A percentile compares a stretch with the other conserved stretches of the same genome.
phyloP scores from a whole-genome alignment of 352 stramenopile genomes.

The Thalassiosira mediterranea region DNA sequence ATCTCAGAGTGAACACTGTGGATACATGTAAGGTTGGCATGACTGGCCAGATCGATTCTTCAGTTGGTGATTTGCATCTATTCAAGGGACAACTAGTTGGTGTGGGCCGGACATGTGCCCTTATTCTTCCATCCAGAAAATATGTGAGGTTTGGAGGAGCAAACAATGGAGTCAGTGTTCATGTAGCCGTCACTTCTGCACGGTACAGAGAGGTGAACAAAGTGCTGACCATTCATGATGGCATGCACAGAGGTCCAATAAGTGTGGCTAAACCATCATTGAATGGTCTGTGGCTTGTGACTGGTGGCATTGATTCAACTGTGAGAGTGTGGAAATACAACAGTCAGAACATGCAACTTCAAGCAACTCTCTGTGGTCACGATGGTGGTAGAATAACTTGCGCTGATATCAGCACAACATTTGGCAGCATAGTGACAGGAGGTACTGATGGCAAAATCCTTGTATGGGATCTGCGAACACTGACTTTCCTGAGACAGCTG shows the following conservation, averaged over 20 bases:
- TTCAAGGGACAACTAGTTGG: conserved; percentile 80
- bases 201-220: conserved; percentile 81
- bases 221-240: conserved; percentile 82
- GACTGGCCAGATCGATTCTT: conserved; percentile 67
- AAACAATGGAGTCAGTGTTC: conserved; percentile 83
- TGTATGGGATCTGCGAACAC: conserved; percentile 83
- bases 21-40: conserved; percentile 82
- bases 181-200: conserved; percentile 68
- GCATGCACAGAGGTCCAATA: conserved; percentile 79
- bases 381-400: conserved; percentile 81
- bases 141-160: conserved; percentile 80
- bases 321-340: conserved; percentile 84
- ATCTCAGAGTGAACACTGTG: conserved; percentile 61
- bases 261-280: conserved; percentile 72
- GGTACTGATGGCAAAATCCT: conserved; percentile 80
- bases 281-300: conserved; percentile 83
- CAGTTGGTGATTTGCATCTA: conserved; percentile 82
- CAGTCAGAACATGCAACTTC: conserved; percentile 74
- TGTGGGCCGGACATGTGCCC: conserved; percentile 74
- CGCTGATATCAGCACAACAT: conserved; percentile 80
- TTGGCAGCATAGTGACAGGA: conserved; percentile 83
- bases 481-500: conserved; percentile 82
- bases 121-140: conserved; percentile 79
- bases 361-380: conserved; percentile 81
- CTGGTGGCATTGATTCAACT: conserved; percentile 82